Evolutionary conservation across 2,329 filamentous ascomycete species (phyloP), one percentile per base, ranked within the genome.

Genomic region (Fusarium sp.): DNA sequence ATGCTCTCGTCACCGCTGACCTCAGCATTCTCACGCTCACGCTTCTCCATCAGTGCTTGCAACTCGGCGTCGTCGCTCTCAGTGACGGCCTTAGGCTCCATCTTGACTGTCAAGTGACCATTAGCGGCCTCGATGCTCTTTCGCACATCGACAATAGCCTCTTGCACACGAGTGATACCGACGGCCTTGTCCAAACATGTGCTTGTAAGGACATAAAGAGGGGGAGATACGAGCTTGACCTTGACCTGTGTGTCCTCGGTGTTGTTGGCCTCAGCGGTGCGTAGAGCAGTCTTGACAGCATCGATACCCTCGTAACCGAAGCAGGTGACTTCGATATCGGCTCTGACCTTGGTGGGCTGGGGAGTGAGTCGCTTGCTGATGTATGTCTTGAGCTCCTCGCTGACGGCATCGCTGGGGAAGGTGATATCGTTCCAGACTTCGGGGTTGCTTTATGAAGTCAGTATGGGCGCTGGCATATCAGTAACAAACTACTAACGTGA

Each of bases 31-130:
- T 98, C 95, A 71, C 93, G 91, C 85, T 97, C 96, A 71, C 92
- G 90, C 90, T 98, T 97, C 87, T 98, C 96, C 96, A 99, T 99
- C 70, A 99, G 87, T 52, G 95, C 96, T 80, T 97, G 94, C 71
- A 99, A 85, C 82, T 97, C 94, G 25, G 95, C 96, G 77, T 99
- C 96, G 76, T 99, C 96, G 80, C 94, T 96, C 86, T 98, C 96
- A 2, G 96, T 99, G 66, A 99, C 96, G 6, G 96, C 96, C 89
- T 98, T 98, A 72, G 96, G 96, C 75, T 96, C 94, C 96, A 99
- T 99, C 89, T 96, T 97, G 74, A 97, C 91, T 43, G 90, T 87
- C 76, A 95, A 91, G 77, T 88, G 89, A 65, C 96, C 96, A 54
- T 92, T 92, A 1, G 92, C 87, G 45, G 81, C 84, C 77, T 90